Evolutionary conservation across 2,329 filamentous ascomycete species (phyloP), one percentile per base, ranked within the genome.

Genomic region (Plenodomus tracheiphilus): DNA sequence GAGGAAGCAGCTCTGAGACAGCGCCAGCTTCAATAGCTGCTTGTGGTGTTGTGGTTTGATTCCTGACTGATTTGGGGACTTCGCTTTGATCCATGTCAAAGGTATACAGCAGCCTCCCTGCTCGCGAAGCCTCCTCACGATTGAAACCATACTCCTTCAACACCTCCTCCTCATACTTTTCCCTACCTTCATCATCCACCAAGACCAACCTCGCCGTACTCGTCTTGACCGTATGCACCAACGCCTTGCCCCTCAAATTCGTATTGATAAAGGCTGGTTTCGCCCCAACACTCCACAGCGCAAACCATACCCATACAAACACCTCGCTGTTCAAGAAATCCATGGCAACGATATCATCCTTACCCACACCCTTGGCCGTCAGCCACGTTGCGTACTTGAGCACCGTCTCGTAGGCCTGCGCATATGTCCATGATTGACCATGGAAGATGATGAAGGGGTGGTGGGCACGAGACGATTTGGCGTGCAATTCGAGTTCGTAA

Each of bases 191-290:
- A 1, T 80, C 77, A 48, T 87, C 86, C 8, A 86, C 80, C 1
- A 88, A 64, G 3, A 88, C 63, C 32, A 87, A 51, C 36, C 73
- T 78, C 2, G 83, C 77, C 3, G 77, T 77, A 41, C 81, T 82
- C 43, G 87, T 77, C 51, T 76, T 78, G 30, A 89, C 65, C 45
- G 85, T 89, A 53, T 74, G 71, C 2, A 72, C 47, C 35, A 74
- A 53, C 11, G 68, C 56, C 53, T 65, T 64, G n/a, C 66, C 70
- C 1, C 63, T 68, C 39, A 73, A 43, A 46, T 73, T 73, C 47
- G 71, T 72, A 47, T 74, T 74, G 56, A 74, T 64, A 46, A 73
- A 73, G 0, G 69, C 69, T 2, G 71, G 70, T 49, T 66, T 68
- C 40, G 69, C 70, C 4, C 71, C 71, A 37, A 74, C 68, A 30